Percentiles rank a stretch among this genome's conserved stretches.
phyloP scores from a whole-genome alignment of 805 yeast genomes.

The Metschnikowia similis region DNA sequence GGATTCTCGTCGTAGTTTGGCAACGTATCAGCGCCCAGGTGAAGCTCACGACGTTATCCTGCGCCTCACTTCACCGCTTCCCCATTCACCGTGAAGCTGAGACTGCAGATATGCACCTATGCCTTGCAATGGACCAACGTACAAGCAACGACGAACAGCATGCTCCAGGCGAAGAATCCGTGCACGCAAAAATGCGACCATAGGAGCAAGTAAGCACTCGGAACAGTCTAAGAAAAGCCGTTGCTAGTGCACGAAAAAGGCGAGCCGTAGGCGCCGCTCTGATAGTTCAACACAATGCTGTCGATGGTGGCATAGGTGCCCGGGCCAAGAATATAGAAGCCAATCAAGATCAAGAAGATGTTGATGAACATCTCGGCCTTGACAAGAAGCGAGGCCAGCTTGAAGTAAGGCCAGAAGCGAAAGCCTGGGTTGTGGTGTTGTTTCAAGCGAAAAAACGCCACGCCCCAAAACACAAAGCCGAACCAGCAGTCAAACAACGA shows the following conservation, averaged over 20 bases:
- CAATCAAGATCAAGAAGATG: slow-evolving; percentile 39
- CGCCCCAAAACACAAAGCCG: slow-evolving; percentile 61
- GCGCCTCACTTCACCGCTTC: too few species aligned
- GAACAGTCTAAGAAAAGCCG: slow-evolving; percentile 9
- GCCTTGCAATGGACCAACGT: too few species aligned
- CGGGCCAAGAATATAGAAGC: slow-evolving; percentile 55
- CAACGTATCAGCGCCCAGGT: too few species aligned
- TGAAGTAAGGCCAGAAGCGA: slow-evolving; percentile 24
- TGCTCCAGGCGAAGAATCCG: too few species aligned
- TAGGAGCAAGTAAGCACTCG: too few species aligned
- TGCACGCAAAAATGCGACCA: too few species aligned
- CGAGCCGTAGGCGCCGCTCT: slow-evolving; percentile 45
- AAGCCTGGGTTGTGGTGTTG: slow-evolving; percentile 16
- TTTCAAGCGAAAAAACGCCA: slow-evolving; percentile 48
- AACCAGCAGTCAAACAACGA: slow-evolving; percentile 65
- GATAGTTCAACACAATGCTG: slow-evolving; percentile 50
- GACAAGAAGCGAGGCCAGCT: slow-evolving; percentile 22
- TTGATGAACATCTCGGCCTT: slow-evolving; percentile 37
- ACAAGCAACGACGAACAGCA: too few species aligned
- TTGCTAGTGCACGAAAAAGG: slow-evolving; percentile 50
- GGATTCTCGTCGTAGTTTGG: too few species aligned
- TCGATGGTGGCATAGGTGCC: slow-evolving; percentile 54
- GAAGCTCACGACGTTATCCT: too few species aligned
- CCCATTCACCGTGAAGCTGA: too few species aligned
- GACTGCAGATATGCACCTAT: too few species aligned